Conservation (phyloP, 768 basidiomycete species). For the Phlebiopsis gigantea region DNA sequence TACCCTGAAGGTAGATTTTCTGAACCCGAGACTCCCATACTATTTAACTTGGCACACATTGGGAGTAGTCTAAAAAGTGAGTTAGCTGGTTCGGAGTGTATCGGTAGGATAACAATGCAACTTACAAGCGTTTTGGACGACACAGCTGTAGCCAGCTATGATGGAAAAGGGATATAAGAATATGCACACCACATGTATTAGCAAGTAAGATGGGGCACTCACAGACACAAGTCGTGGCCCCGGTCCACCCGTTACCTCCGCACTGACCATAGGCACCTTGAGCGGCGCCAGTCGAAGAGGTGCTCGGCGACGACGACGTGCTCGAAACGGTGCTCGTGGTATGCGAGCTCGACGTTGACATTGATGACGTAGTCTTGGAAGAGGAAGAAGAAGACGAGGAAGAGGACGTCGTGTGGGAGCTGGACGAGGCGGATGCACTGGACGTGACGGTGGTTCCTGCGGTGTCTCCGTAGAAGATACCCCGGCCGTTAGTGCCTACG, state of each 20-base stretch:
- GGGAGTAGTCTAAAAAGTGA: slow-evolving; percentile 3
- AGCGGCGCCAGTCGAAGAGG: background rate
- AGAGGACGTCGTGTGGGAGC: background rate
- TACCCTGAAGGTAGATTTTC: background rate
- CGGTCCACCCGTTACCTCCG: slow-evolving; percentile 5
- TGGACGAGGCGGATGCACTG: background rate
- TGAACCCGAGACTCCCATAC: background rate
- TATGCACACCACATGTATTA: background rate
- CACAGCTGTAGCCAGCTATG: background rate
- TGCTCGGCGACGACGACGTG: background rate
- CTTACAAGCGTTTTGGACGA: slow-evolving; percentile 1
- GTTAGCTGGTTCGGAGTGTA: background rate
- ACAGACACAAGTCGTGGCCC: slow-evolving; percentile 2
- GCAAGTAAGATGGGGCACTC: background rate
- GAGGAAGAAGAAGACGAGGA: background rate
- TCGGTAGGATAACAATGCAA: background rate
- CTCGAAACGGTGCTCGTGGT: background rate
- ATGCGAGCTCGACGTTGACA: background rate
- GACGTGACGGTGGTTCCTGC: background rate
- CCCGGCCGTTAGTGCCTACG: slow-evolving; percentile 54
- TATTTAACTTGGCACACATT: background rate
- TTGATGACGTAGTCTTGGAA: background rate
- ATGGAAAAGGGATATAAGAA: background rate
- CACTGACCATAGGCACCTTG: slow-evolving; percentile 3
- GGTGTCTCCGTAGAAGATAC: slow-evolving; percentile 14